Evolutionary conservation across 345 rosid genomes (phyloP), one percentile per base, ranked within the genome.

Genomic region (Ceriops tagal): DNA sequence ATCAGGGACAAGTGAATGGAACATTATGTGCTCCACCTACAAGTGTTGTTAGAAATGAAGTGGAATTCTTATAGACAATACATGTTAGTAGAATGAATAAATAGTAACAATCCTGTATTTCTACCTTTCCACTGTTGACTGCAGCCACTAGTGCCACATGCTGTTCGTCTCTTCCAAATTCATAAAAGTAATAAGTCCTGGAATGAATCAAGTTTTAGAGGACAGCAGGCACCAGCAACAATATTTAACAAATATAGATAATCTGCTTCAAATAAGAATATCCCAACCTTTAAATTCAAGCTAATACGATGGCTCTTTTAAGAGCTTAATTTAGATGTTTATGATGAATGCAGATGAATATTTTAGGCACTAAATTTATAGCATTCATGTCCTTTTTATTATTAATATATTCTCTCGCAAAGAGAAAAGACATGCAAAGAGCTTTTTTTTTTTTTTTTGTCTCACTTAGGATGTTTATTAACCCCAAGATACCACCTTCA

Each of bases 181-280:
- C 95, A 70, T 91, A 91, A 49, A 81, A 90, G 82, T 93, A 91
- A 60, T 91, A 91, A 58, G 87, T 89, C 91, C 98, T 91, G 88
- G 67, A 51, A 81, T 64, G 61, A 53, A 70, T 58, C 27, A 66
- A 75, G 21, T 30, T 19, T 67, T 30, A n/a, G 18, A 13, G 65
- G 47, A 66, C 32, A 31, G 58, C 67, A 64, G 39, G 75, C 4
- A 32, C 73, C 5, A 71, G 60, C 62, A 24, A 49, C 60, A 43
- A 35, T 39, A 52, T 43, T 6, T 28, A 43, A 49, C 43, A 61
- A 32, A 28, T 53, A 62, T 20, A 22, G 19, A 21, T 47, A 43
- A 27, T 13, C 37, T 61, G 13, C 71, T 49, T 62, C 32, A 18
- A 15, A 60, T 6, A 31, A 27, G n/a, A 32, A 22, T 22, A 37